Evolutionary conservation across 1,284 basidiomycete species (phyloP).

Genomic region (Marasmius fiardii): DNA sequence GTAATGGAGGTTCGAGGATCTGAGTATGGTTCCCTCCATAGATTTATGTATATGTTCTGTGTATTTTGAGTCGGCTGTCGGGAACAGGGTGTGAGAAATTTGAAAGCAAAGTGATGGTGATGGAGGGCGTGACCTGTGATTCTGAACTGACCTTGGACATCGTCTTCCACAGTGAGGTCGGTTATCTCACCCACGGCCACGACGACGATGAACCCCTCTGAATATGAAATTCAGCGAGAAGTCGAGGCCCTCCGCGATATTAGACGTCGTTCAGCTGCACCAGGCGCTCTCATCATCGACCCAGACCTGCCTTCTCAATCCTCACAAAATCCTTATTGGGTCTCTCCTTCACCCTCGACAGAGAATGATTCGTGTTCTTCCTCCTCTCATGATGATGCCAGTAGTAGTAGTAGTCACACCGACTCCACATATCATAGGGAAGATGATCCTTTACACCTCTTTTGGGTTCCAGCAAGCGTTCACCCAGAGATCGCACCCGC

Average conservation of each 20-base stretch:
- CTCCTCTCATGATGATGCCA: conserved; percentile 34
- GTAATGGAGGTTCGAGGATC: conserved; percentile 19
- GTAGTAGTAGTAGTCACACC: conserved; percentile 26
- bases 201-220: conserved; percentile 67
- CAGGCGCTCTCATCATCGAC: conserved; percentile 78
- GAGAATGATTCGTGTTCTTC: conserved; percentile 40
- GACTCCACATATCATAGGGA: conserved; percentile 26
- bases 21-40: not conserved
- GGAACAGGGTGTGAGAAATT: not conserved
- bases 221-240: conserved; percentile 84
- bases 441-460: conserved; percentile 83
- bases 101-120: not conserved
- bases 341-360: conserved; percentile 27
- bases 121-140: not conserved
- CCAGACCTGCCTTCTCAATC: conserved; percentile 79
- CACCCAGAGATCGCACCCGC: conserved; percentile 97
- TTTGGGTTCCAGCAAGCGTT: conserved; percentile 96
- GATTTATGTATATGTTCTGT: not conserved
- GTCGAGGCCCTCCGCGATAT: conserved; percentile 83
- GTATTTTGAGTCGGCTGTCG: not conserved
- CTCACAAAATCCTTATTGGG: conserved; percentile 55
- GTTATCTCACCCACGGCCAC: conserved; percentile 12
- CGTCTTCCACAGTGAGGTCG: conserved; percentile 2
- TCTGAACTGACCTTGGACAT: not conserved
- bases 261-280: conserved; percentile 74